Percentiles rank a stretch among this genome's conserved stretches.
These are phyloP conservation scores for Terana coerulea DNA, from an alignment of 768 basidiomycete species.

Conservation along the genomic window DNA sequence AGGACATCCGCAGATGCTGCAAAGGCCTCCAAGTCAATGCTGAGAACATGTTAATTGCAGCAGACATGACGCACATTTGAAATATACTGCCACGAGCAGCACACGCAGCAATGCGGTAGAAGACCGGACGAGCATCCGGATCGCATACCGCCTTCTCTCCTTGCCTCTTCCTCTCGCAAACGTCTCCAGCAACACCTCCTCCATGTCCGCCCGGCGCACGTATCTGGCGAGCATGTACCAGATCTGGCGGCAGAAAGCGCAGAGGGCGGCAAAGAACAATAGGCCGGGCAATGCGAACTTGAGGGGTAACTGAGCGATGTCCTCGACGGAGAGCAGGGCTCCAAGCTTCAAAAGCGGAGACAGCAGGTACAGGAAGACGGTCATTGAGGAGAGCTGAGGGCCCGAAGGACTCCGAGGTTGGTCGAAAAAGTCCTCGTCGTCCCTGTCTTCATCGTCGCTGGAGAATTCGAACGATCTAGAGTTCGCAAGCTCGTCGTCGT, in stretches of 20 bases:
- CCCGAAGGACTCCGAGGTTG: conserved; percentile 32
- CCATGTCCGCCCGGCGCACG: conserved; percentile 57
- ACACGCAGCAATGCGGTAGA: conserved; percentile 44
- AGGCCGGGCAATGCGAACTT: conserved; percentile 48
- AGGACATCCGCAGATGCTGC: conserved; percentile 54
- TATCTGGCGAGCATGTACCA: conserved; percentile 80
- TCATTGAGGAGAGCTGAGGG: conserved; percentile 52
- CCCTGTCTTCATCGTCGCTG: conserved; percentile 44
- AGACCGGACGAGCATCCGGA: conserved; percentile 43
- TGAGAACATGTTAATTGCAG: not conserved
- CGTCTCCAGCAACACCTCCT: conserved; percentile 61
- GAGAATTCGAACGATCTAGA: conserved; percentile 28
- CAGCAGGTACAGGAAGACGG: conserved; percentile 67
- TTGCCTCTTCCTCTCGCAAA: conserved; percentile 55
- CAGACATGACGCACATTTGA: conserved; percentile 49
- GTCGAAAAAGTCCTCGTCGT: conserved; percentile 27
- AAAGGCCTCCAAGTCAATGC: conserved; percentile 13
- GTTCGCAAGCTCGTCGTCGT: conserved; percentile 24
- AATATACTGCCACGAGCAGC: conserved; percentile 55
- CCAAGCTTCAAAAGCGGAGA: conserved; percentile 69
- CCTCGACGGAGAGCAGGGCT: conserved; percentile 56
- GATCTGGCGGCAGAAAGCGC: conserved; percentile 61
- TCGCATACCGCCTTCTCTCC: conserved; percentile 39
- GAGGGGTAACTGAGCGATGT: conserved; percentile 39
- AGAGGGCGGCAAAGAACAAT: conserved; percentile 49